A percentile compares a stretch with the other conserved stretches of the same genome.
These are phyloP conservation scores for Cercis canadensis DNA, from an alignment of 306 rosid species.

Conservation along the genomic window DNA sequence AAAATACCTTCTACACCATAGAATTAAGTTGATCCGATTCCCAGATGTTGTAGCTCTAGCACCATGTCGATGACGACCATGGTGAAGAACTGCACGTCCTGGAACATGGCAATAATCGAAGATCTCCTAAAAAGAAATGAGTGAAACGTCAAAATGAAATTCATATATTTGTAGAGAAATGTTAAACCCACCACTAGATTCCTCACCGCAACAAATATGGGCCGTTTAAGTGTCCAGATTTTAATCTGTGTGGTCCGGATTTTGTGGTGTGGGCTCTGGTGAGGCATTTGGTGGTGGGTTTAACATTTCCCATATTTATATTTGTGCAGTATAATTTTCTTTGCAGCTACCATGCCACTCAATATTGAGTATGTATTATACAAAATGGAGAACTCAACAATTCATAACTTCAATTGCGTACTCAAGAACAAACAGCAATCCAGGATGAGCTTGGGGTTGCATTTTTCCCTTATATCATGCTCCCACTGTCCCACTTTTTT, in stretches of 20 bases:
- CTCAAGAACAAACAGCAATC: neutral
- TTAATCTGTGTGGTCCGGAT: no score
- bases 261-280: no score
- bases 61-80: conserved; percentile 94
- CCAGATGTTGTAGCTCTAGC: conserved; percentile 91
- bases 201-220: no score
- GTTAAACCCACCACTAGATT: no score
- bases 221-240: no score
- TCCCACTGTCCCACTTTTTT: neutral
- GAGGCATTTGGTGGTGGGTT: no score
- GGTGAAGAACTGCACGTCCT: conserved; percentile 86
- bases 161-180: no score
- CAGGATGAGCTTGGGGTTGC: conserved; percentile 8
- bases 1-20: conserved; percentile 94
- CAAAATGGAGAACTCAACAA: conserved; percentile 7
- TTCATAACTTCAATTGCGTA: conserved; percentile 5
- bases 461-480: neutral
- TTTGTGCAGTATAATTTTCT: conserved; percentile 13
- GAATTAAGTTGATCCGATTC: conserved; percentile 69
- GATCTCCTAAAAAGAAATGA: conserved; percentile 62
- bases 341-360: neutral
- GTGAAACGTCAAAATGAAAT: conserved; percentile 5
- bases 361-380: conserved; percentile 1
- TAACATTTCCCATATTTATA: neutral
- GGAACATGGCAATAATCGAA: conserved; percentile 78